These are phyloP conservation scores for Cryptosporidium baileyi DNA, from an alignment of 169 alveolate species.

Conservation along the genomic window DNA sequence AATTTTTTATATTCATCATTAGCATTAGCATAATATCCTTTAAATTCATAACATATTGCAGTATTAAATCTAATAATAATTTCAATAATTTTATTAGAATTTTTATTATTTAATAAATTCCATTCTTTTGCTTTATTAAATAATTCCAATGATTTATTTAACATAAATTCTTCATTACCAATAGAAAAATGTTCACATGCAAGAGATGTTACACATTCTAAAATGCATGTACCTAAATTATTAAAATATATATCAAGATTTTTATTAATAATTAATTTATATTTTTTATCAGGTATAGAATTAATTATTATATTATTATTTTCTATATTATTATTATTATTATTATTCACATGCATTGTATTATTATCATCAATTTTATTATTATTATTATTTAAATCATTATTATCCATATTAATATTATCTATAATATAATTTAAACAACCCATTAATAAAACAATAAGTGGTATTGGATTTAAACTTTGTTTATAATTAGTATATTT, in stretches of 20 bases:
- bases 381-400: background rate
- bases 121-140: background rate
- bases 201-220: constrained; percentile 44
- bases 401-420: background rate
- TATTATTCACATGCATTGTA: background rate
- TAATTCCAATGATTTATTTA: background rate
- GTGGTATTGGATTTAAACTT: constrained; percentile 14
- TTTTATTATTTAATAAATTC: background rate
- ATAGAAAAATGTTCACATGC: constrained; percentile 22
- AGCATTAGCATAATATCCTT: constrained; percentile 53
- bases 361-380: background rate
- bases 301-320: background rate
- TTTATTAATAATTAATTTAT: background rate
- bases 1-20: constrained; percentile 55
- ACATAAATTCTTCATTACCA: background rate
- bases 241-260: constrained; percentile 11
- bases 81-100: background rate
- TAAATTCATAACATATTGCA: constrained; percentile 36
- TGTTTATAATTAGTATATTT: constrained; percentile 14
- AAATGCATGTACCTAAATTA: constrained; percentile 22
- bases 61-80: constrained; percentile 23
- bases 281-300: background rate
- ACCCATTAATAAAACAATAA: background rate
- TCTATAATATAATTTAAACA: background rate
- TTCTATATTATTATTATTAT: background rate